Conservation (phyloP, 148 eudicot species). For the Fagopyrum esculentum region DNA sequence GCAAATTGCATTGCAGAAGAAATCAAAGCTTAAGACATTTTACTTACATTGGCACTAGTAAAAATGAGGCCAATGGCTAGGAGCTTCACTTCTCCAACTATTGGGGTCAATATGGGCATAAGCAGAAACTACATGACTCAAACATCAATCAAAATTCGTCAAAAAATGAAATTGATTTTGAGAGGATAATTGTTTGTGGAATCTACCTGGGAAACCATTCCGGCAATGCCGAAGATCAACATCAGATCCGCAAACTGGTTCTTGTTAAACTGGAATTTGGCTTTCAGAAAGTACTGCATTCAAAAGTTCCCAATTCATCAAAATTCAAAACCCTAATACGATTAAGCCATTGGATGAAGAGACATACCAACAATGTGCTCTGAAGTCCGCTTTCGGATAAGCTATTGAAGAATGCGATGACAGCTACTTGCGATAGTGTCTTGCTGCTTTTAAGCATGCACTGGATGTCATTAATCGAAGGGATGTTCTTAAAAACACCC, state of each 20-base stretch:
- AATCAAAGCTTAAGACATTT: neutral
- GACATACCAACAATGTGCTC: slow-evolving; percentile 47
- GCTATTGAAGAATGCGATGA: slow-evolving; percentile 55
- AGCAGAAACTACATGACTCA: slow-evolving; percentile 48
- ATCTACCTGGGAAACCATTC: slow-evolving; percentile 63
- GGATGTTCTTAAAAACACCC: slow-evolving; percentile 28
- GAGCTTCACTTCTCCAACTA: slow-evolving; percentile 57
- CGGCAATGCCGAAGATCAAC: slow-evolving; percentile 59
- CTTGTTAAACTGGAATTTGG: slow-evolving; percentile 70
- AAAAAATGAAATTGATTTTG: neutral
- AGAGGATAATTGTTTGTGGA: neutral
- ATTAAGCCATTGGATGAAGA: neutral
- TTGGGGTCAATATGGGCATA: slow-evolving; percentile 70
- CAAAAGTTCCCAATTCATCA: neutral
- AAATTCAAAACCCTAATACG: neutral
- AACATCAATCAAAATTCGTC: neutral
- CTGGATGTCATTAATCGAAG: slow-evolving; percentile 34
- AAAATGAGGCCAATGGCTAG: slow-evolving; percentile 58
- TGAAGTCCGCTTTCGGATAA: slow-evolving; percentile 54
- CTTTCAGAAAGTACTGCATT: slow-evolving; percentile 76
- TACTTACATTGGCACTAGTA: slow-evolving; percentile 46
- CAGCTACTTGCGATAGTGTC: slow-evolving; percentile 54
- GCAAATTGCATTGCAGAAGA: neutral
- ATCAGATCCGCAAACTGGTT: slow-evolving; percentile 78
- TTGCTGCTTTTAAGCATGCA: slow-evolving; percentile 52